A percentile compares a stretch with the other conserved stretches of the same genome.
phyloP scores from a whole-genome alignment of 140 eudicot genomes.

The Bidens hawaiensis region DNA sequence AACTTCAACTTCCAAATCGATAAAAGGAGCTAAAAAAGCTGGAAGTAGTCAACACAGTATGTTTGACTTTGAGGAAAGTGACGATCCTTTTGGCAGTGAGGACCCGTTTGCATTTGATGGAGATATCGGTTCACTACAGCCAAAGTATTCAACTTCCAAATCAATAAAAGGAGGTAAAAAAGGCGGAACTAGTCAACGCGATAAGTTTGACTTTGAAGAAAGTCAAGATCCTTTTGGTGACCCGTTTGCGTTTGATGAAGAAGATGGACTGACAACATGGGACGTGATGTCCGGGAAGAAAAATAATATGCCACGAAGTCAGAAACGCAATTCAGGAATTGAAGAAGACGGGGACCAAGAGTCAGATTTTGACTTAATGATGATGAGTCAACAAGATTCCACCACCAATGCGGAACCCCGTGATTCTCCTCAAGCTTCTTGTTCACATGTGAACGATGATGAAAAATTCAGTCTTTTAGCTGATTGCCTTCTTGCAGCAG shows the following conservation, averaged over 20 bases:
- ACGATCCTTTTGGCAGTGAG: constrained; percentile 84
- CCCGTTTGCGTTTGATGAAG: constrained; percentile 91
- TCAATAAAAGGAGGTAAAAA: constrained; percentile 40
- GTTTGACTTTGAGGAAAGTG: constrained; percentile 48
- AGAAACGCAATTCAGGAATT: constrained; percentile 34
- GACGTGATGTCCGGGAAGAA: constrained; percentile 49
- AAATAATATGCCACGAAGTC: constrained; percentile 26
- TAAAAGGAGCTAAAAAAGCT: constrained; percentile 32
- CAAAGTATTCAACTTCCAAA: constrained; percentile 38
- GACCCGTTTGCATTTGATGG: constrained; percentile 95
- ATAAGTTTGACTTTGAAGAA: constrained; percentile 37
- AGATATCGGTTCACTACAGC: too few species aligned
- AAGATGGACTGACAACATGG: constrained; percentile 72
- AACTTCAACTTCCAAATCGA: constrained; percentile 42
- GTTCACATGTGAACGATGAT: constrained; percentile 44
- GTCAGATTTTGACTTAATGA: constrained; percentile 24
- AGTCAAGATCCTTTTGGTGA: constrained; percentile 88
- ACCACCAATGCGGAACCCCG: constrained; percentile 34
- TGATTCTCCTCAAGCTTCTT: constrained; percentile 49
- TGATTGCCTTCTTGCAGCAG: constrained; percentile 75
- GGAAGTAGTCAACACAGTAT: constrained; percentile 24
- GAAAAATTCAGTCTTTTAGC: constrained; percentile 60
- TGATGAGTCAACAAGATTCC: constrained; percentile 51
- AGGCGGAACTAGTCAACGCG: constrained; percentile 23
- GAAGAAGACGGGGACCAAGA: constrained; percentile 30